Evolutionary conservation across 495 filamentous ascomycete species (phyloP), one percentile per base, ranked within the genome.

Genomic region (Bryoglossum gracile): DNA sequence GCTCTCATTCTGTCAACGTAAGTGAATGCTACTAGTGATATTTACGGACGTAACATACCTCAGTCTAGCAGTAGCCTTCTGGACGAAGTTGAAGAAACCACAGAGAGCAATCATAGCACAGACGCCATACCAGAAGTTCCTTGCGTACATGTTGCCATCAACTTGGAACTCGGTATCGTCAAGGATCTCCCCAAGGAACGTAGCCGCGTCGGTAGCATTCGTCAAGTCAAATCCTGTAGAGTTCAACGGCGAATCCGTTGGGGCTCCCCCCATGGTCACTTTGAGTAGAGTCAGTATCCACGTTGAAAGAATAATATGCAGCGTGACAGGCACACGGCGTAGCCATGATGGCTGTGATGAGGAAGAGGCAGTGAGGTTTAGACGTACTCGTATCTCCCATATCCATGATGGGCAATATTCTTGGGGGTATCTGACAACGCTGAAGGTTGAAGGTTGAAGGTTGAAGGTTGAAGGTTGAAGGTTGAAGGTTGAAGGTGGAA

Each of bases 101-200:
- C 24, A 49, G 21, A 46, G 33, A 16, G 8, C 43, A 38, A 58
- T 58, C 9, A 54, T 36, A 3, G 41, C 50, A 22, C 47, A 53
- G 8, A 58, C 42, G n/a, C 55, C 55, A 28, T 40, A 54, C 55
- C 55, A 58, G 38, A 58, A 58, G 21, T 54, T 34, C 19, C 50
- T 51, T 8, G 55, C 55, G 33, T 58, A 48, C 46, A 44, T 44
- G 23, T 54, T 58, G 0, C 38, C 55, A 35, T 53, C 51, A 4
- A 58, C n/a, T 32, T 54, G 50, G 32, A 58, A 50, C 10, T 22
- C 22, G 0, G 35, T 43, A 34, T 58, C 55, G 43, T 58, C 55
- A 2, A 54, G 30, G 42, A 58, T 54, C 48, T 58, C 51, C 2
- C 50, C 50, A 6, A 54, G 43, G 21, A 58, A 58, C 10, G 14